Evolutionary conservation across 2,329 filamentous ascomycete genomes (phyloP).

Genomic region (Emergomyces orientalis): DNA sequence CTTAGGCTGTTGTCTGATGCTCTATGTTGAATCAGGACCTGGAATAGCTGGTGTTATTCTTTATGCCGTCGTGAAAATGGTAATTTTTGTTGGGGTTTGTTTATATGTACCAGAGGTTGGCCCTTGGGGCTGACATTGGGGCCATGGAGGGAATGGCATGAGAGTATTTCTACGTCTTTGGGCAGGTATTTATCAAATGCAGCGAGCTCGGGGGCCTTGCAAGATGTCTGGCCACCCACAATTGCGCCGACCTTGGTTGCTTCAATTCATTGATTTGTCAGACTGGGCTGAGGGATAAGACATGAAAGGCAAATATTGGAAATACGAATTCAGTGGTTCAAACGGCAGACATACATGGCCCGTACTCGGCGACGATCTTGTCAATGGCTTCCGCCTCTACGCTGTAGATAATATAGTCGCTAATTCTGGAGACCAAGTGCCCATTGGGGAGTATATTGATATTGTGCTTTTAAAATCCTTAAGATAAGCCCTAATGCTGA

Average conservation of each 20-base stretch:
- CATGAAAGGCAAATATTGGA: not conserved
- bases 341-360: conserved; percentile 63
- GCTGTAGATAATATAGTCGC: conserved; percentile 98
- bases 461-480: conserved; percentile 55
- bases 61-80: not conserved
- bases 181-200: conserved; percentile 89
- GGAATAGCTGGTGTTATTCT: conserved; percentile 10
- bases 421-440: conserved; percentile 86
- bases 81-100: conserved; percentile 14
- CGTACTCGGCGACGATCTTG: conserved; percentile 75
- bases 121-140: conserved; percentile 79
- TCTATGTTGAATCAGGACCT: conserved; percentile 83
- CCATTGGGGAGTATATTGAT: conserved; percentile 88
- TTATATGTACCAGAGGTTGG: conserved; percentile 64
- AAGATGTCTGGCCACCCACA: conserved; percentile 94
- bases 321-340: conserved; percentile 6
- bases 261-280: conserved; percentile 32
- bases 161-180: conserved; percentile 81
- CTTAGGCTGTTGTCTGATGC: conserved; percentile 65
- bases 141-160: conserved; percentile 92
- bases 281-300: conserved; percentile 3
- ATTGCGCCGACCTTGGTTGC: conserved; percentile 92
- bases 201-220: conserved; percentile 90
- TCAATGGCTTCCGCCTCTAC: conserved; percentile 91
- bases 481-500: conserved; percentile 20